Evolutionary conservation across 805 yeast species (phyloP).

Genomic region (Teunomyces barrocoloradensis): DNA sequence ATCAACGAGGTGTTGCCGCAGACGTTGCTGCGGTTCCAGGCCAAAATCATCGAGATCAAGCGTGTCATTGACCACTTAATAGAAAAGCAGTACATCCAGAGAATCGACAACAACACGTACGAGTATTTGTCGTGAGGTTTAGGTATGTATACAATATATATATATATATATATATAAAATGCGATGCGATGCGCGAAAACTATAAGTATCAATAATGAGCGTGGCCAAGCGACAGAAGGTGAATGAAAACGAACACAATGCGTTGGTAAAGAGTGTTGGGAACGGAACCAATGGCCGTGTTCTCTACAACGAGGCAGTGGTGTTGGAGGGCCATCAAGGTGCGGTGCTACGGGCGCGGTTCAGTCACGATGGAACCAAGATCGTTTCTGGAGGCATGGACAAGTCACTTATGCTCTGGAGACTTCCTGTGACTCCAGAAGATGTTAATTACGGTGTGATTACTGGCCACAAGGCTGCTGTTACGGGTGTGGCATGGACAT

Average conservation of each 20-base stretch:
- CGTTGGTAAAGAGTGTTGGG: constrained; percentile 1
- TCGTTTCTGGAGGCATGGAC: constrained; percentile 68
- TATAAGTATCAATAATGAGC: constrained; percentile 20
- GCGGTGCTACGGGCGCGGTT: constrained; percentile 54
- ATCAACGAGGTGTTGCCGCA: constrained; percentile 87
- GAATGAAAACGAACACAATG: constrained; percentile 1
- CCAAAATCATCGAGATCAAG: constrained; percentile 83
- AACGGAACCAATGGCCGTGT: constrained; percentile 7
- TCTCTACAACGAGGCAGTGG: constrained; percentile 29
- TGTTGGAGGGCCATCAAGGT: constrained; percentile 52
- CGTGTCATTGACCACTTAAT: constrained; percentile 80
- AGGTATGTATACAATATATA: background rate
- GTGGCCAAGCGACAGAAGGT: constrained; percentile 31
- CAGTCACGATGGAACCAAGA: constrained; percentile 45
- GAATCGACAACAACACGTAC: constrained; percentile 72
- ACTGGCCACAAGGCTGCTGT: constrained; percentile 67
- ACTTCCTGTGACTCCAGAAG: constrained; percentile 28
- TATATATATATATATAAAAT: too few relatives aligned
- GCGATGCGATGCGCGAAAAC: background rate
- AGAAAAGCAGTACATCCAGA: constrained; percentile 79
- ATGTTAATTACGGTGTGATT: constrained; percentile 40
- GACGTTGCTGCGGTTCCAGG: constrained; percentile 77
- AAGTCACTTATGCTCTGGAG: constrained; percentile 48
- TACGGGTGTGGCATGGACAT: constrained; percentile 55
- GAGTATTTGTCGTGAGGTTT: constrained; percentile 67